phyloP scores from a whole-genome alignment of 352 stramenopile species.

The Peronospora destructor region DNA sequence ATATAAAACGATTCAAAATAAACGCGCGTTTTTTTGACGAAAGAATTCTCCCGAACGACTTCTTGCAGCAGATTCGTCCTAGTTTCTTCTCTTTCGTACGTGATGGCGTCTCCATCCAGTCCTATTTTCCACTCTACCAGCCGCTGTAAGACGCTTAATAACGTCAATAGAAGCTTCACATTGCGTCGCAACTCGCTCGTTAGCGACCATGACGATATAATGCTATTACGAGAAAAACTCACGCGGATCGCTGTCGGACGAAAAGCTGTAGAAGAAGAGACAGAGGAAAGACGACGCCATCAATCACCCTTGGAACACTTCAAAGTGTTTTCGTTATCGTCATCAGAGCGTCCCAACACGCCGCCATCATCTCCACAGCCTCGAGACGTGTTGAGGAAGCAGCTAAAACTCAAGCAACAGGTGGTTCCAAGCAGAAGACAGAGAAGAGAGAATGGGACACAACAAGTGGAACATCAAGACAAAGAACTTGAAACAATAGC shows the following conservation, averaged over 20 bases:
- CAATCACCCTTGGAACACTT: slow-evolving; percentile 25
- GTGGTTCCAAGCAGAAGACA: background rate
- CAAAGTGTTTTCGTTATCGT: slow-evolving; percentile 38
- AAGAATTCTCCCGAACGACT: too few species aligned
- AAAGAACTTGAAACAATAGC: slow-evolving; percentile 19
- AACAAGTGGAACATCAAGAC: slow-evolving; percentile 8
- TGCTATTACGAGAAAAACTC: slow-evolving; percentile 69
- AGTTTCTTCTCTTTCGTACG: slow-evolving; percentile 28
- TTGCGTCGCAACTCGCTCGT: slow-evolving; percentile 50
- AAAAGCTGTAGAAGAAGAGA: slow-evolving; percentile 6
- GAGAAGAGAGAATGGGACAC: slow-evolving; percentile 2
- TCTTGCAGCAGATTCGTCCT: too few species aligned
- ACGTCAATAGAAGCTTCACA: slow-evolving; percentile 28
- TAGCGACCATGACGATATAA: slow-evolving; percentile 56
- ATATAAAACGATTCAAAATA: too few species aligned
- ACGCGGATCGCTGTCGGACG: slow-evolving; percentile 54
- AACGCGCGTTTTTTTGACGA: too few species aligned
- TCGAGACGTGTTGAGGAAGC: slow-evolving; percentile 60
- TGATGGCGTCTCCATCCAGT: slow-evolving; percentile 31
- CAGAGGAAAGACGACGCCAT: slow-evolving; percentile 8
- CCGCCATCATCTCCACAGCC: slow-evolving; percentile 76
- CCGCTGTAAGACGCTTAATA: slow-evolving; percentile 13
- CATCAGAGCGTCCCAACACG: slow-evolving; percentile 48
- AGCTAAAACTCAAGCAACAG: slow-evolving; percentile 51
- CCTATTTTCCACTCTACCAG: slow-evolving; percentile 12